Evolutionary conservation across 2,329 filamentous ascomycete genomes (phyloP), one percentile per base, ranked within the genome.

Genomic region (Exophiala spinifera): DNA sequence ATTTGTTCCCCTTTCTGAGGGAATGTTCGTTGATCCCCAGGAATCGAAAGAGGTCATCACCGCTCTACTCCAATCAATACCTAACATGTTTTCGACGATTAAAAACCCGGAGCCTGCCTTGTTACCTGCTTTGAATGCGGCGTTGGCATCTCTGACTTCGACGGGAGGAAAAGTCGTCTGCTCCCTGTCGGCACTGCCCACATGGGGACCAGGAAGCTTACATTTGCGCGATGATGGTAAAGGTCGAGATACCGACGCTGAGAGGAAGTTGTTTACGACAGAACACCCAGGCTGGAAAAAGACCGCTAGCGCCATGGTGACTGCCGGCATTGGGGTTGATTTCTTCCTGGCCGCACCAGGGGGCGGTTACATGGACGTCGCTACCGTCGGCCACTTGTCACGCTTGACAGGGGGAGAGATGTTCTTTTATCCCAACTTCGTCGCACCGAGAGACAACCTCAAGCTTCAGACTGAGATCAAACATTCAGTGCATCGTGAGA

Each of bases 351-450:
- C 91, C 19, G 87, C 94, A 10, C 90, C 94, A 1, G 88, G 88
- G 43, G 92, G 92, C 47, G 89, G 88, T 14, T 97, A 96, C 71
- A 81, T 96, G 44, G 92, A 97, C 65, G 85, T 97, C 67, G 92
- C 91, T 31, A 96, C 92, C 2, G 87, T 97, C 63, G 89, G 91
- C 39, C 88, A 96, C 70, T 82, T 96, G 19, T 83, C 94, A 28
- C 85, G 90, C 39, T 85, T 88, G 25, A 95, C 90, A n/a, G 94
- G 94, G 54, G 94, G 94, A 60, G 94, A 99, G 70, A 89, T 87
- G 0, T 99, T 91, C 73, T 96, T 95, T 74, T 99, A 95, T 69
- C 91, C 94, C 43, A 99, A 97, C 70, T 99, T 96, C 75, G 85
- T 96, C 55, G 84, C 87, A 6, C 88, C 88, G 6, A 84, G 94